Base-by-base conservation (phyloP, 2,329 filamentous ascomycete species). In the Alternaria arbusti region DNA sequence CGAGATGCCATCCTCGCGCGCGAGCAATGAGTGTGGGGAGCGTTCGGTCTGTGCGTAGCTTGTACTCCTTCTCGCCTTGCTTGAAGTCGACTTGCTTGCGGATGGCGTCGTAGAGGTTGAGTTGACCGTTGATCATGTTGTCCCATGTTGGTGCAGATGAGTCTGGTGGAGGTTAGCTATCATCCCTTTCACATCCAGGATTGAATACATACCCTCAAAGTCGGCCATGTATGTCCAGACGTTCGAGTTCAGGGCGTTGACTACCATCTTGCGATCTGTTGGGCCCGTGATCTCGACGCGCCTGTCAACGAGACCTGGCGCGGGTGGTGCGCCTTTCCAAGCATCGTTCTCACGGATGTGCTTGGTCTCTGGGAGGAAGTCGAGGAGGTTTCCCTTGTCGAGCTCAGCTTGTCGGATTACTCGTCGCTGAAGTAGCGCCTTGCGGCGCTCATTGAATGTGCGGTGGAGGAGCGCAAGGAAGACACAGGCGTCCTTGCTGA, bases 181-280 rank as follows among this genome's bases (percentile, higher is more conserved):
- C 10, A 9, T 13, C 17, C 43, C 9, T n/a, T 13, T 6, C 13
- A 10, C 12, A 25, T 28, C 26, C 7, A 6, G 1, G 10, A 15
- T 52, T 11, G 25, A 17, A 22, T 43, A 36, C 87, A 75, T 81
- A 96, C 94, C 95, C 84, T 99, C 96, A 72, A 99, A 97, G 82
- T 99, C 96, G 51, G 96, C 96, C 96, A 99, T 99, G 78, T 98
- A 99, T 60, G 95, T 98, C 91, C 92, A 98, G 23, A 98, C 96
- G 76, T 98, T 88, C 49, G 95, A 91, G 82, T 98, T 99, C 79
- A 98, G 79, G 10, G 96, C 96, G 81, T 99, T 99, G 67, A 98
- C 93, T 51, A 98, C 94, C 96, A 99, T 99, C 88, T 98, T 99
- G 72, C 96, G 88, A 83, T 98, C 96, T 7, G 94, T 97, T 1